phyloP scores from a whole-genome alignment of 2,329 filamentous ascomycete species.

The Calonectria naviculata region DNA sequence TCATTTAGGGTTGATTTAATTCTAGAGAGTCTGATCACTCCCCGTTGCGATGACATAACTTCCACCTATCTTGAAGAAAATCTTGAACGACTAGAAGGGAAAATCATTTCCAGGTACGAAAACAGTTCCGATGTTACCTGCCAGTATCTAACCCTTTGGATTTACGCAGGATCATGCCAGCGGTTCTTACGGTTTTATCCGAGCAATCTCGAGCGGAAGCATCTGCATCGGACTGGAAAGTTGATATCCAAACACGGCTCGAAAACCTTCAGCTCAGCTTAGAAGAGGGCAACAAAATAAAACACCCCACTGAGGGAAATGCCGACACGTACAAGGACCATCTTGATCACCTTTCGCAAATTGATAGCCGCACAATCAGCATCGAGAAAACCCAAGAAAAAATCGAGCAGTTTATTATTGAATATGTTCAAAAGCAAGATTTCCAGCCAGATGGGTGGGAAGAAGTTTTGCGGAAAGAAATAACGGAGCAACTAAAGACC shows the following conservation, averaged over 20 bases:
- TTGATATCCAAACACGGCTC: constrained; percentile 5
- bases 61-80: constrained; percentile 12
- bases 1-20: constrained; percentile 27
- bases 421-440: constrained; percentile 14
- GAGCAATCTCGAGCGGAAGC: constrained; percentile 21
- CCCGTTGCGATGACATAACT: not conserved
- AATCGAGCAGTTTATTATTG: constrained; percentile 25
- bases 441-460: constrained; percentile 13
- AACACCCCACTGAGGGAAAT: not conserved
- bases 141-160: not conserved
- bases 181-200: constrained; percentile 24
- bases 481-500: constrained; percentile 30
- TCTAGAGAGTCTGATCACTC: constrained; percentile 9
- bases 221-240: constrained; percentile 13
- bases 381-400: constrained; percentile 28
- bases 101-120: constrained; percentile 32
- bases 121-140: not conserved
- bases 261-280: not conserved
- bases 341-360: constrained; percentile 10
- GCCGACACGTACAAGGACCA: constrained; percentile 7
- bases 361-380: constrained; percentile 19
- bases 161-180: constrained; percentile 25
- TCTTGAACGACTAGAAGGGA: constrained; percentile 24
- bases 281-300: not conserved
- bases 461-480: constrained; percentile 18